phyloP scores from a whole-genome alignment of 2,329 filamentous ascomycete genomes.

The Botryosphaeria dothidea region DNA sequence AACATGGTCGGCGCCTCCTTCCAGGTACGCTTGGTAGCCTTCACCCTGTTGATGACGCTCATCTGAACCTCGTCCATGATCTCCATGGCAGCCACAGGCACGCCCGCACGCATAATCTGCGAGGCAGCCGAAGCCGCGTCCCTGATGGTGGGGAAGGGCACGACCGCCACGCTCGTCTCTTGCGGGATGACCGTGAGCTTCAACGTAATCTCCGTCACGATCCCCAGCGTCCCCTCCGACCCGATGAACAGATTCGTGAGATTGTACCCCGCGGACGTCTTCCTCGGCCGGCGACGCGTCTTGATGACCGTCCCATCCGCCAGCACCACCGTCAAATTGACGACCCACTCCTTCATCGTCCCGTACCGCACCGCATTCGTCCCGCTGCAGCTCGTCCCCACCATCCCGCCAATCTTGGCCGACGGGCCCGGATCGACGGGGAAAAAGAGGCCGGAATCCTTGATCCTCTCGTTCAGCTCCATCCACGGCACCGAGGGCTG shows the following conservation, averaged over 20 bases:
- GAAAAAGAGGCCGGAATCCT: conserved; percentile 79
- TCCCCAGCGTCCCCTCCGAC: conserved; percentile 76
- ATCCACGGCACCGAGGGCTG: conserved; percentile 94
- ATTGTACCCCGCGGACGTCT: conserved; percentile 82
- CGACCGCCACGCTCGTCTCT: conserved; percentile 75
- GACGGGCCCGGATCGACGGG: conserved; percentile 80
- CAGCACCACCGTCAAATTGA: conserved; percentile 78
- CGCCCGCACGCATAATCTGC: conserved; percentile 71
- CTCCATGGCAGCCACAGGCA: conserved; percentile 77
- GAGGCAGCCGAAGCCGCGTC: conserved; percentile 75
- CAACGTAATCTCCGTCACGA: conserved; percentile 81
- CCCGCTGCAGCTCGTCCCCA: conserved; percentile 72
- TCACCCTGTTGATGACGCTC: conserved; percentile 75
- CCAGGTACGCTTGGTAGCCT: conserved; percentile 71
- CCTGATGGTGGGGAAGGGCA: conserved; percentile 75
- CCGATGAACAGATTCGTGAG: conserved; percentile 78
- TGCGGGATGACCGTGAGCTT: conserved; percentile 77
- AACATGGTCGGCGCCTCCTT: conserved; percentile 76
- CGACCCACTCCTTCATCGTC: conserved; percentile 86
- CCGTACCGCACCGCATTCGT: conserved; percentile 81
- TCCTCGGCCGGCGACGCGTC: conserved; percentile 71
- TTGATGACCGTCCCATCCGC: conserved; percentile 79
- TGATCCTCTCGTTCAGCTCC: conserved; percentile 75
- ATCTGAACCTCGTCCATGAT: conserved; percentile 90
- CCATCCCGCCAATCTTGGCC: conserved; percentile 80